Conservation (phyloP, 2,329 filamentous ascomycete species). For the Dactylellina parvicollis region DNA sequence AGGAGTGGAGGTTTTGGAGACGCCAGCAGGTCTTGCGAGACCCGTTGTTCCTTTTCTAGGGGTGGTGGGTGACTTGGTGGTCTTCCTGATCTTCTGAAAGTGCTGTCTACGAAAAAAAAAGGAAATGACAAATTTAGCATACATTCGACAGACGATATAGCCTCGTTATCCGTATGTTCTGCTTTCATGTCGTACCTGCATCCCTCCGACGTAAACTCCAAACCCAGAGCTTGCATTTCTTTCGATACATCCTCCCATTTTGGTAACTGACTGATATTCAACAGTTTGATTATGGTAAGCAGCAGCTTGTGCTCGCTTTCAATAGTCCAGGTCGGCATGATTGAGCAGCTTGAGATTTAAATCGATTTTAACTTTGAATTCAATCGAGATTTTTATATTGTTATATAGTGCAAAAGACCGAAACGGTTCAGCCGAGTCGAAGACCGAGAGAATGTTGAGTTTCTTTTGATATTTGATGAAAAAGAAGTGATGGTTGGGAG, state of each 20-base stretch:
- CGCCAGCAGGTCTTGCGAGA: slow-evolving; percentile 13
- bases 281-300: slow-evolving; percentile 55
- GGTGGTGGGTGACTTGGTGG: slow-evolving; percentile 19
- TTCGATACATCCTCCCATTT: slow-evolving; percentile 56
- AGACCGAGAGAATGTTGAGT: too few relatives aligned
- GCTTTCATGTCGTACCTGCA: slow-evolving; percentile 42
- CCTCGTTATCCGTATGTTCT: not conserved
- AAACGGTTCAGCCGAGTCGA: too few relatives aligned
- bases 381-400: too few relatives aligned
- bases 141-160: not conserved
- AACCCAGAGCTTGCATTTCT: slow-evolving; percentile 50
- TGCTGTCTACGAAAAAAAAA: slow-evolving; percentile 53
- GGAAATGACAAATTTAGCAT: not conserved
- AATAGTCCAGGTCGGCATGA: slow-evolving; percentile 56
- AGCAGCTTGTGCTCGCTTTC: slow-evolving; percentile 54
- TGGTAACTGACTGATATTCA: slow-evolving; percentile 52
- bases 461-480: not conserved
- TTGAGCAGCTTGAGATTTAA: not conserved
- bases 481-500: not conserved
- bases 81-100: slow-evolving; percentile 55
- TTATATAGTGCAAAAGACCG: too few relatives aligned
- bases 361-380: not conserved
- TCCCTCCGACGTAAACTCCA: slow-evolving; percentile 54
- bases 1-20: slow-evolving; percentile 21
- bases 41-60: slow-evolving; percentile 20